A percentile compares a stretch with the other conserved stretches of the same genome.
Evolutionary conservation across 2,329 filamentous ascomycete genomes (phyloP).

Genomic region (Aureobasidium subglaciale): DNA sequence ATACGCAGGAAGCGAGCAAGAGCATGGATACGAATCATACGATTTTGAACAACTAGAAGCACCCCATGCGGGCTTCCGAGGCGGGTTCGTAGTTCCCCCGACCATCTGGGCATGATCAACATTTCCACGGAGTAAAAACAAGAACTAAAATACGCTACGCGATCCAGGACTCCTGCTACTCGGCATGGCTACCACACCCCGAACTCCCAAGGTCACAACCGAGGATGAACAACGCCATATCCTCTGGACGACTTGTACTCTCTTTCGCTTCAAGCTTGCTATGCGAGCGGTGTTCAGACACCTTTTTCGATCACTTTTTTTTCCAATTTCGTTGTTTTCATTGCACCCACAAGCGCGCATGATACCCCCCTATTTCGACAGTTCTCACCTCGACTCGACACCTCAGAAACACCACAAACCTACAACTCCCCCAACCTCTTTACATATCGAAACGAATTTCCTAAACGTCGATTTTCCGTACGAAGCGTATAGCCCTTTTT

Average conservation of each 20-base stretch:
- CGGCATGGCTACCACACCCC: background rate
- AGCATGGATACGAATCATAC: conserved; percentile 7
- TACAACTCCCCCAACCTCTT: background rate
- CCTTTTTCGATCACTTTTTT: background rate
- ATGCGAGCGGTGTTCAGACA: background rate
- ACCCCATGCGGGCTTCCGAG: conserved; percentile 20
- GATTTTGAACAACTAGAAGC: conserved; percentile 14
- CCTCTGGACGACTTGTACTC: background rate
- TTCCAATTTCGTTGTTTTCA: background rate
- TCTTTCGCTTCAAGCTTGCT: background rate
- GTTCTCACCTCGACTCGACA: background rate
- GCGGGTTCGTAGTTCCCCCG: conserved; percentile 29
- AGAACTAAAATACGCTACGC: conserved; percentile 15
- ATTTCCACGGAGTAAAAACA: conserved; percentile 5
- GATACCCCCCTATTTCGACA: conserved; percentile 7
- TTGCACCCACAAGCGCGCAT: conserved; percentile 6
- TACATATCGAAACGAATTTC: background rate
- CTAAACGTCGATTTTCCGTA: background rate
- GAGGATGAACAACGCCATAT: background rate
- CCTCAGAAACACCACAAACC: background rate
- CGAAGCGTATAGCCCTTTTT: background rate
- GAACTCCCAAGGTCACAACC: background rate
- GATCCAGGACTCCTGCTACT: conserved; percentile 9
- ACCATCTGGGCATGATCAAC: conserved; percentile 27
- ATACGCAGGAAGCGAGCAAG: conserved; percentile 33